phyloP scores from a whole-genome alignment of 1,284 basidiomycete genomes.

The Cryptococcus maquisensis region DNA sequence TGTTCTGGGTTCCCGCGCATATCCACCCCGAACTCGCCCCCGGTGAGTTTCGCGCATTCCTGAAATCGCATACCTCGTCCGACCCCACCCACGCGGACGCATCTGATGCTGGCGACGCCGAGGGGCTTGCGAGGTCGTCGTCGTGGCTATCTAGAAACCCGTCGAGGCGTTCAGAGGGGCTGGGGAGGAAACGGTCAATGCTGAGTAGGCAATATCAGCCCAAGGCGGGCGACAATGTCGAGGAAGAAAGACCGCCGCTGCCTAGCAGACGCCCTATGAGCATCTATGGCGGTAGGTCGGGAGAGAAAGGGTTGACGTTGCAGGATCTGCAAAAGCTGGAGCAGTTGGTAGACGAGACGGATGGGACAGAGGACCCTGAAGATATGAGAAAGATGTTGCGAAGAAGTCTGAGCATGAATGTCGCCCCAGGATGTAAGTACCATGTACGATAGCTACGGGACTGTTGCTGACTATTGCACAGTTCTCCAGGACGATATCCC shows the following conservation, averaged over 20 bases:
- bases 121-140: slow-evolving; percentile 29
- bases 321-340: slow-evolving; percentile 89
- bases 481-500: slow-evolving; percentile 36
- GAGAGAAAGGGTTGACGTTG: slow-evolving; percentile 73
- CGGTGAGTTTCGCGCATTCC: slow-evolving; percentile 87
- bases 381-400: slow-evolving; percentile 75
- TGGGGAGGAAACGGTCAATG: slow-evolving; percentile 80
- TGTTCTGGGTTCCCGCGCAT: slow-evolving; percentile 97
- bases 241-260: slow-evolving; percentile 62
- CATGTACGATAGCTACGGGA: neutral
- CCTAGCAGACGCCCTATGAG: slow-evolving; percentile 60
- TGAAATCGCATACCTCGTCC: slow-evolving; percentile 77
- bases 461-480: slow-evolving; percentile 9
- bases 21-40: slow-evolving; percentile 97
- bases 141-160: slow-evolving; percentile 41
- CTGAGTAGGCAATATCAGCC: slow-evolving; percentile 82
- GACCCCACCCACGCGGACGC: slow-evolving; percentile 54
- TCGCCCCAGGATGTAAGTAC: slow-evolving; percentile 73
- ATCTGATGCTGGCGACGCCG: slow-evolving; percentile 30
- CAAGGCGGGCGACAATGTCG: slow-evolving; percentile 65
- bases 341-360: slow-evolving; percentile 82
- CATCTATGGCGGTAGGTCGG: slow-evolving; percentile 53
- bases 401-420: slow-evolving; percentile 81
- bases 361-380: slow-evolving; percentile 74
- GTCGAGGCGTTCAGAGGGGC: slow-evolving; percentile 50